Conservation (phyloP, 805 yeast genomes). For the Candida silvicultrix region DNA sequence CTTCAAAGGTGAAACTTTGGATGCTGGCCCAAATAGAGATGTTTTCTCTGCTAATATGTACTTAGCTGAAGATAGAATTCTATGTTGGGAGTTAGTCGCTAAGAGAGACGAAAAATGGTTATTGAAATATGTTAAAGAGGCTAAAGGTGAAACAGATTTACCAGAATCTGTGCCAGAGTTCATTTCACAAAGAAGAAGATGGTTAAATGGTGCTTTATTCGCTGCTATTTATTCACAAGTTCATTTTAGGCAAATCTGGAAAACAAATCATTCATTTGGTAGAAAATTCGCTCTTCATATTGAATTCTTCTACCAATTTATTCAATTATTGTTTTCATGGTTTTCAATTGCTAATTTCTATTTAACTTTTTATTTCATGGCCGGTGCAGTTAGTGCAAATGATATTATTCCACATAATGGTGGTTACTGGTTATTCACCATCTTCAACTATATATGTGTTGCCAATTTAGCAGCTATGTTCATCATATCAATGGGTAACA, state of each 20-base stretch:
- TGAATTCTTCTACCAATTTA: conserved; percentile 84
- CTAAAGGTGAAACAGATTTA: conserved; percentile 95
- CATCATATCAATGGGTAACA: conserved; percentile 90
- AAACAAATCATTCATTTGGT: conserved; percentile 74
- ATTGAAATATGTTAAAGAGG: conserved; percentile 83
- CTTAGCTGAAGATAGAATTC: conserved; percentile 91
- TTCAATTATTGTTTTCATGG: conserved; percentile 78
- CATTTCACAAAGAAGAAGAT: conserved; percentile 92
- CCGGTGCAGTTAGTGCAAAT: conserved; percentile 67
- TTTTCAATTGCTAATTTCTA: conserved; percentile 91
- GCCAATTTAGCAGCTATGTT: conserved; percentile 83
- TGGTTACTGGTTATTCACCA: conserved; percentile 80
- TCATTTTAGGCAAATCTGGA: conserved; percentile 85
- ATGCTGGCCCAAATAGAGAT: conserved; percentile 50
- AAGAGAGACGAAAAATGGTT: conserved; percentile 82
- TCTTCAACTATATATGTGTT: conserved; percentile 79
- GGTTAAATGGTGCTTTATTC: conserved; percentile 97
- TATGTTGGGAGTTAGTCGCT: conserved; percentile 95
- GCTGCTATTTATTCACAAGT: conserved; percentile 89
- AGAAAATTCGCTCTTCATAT: conserved; percentile 78
- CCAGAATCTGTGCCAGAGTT: conserved; percentile 95
- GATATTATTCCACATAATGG: conserved; percentile 52
- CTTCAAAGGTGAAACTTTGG: conserved; percentile 77
- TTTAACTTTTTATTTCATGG: conserved; percentile 85
- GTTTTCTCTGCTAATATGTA: conserved; percentile 96